Percentiles rank a stretch among this genome's conserved stretches.
These are phyloP conservation scores for Albugo candida DNA, from an alignment of 352 stramenopile genomes.

Conservation along the genomic window DNA sequence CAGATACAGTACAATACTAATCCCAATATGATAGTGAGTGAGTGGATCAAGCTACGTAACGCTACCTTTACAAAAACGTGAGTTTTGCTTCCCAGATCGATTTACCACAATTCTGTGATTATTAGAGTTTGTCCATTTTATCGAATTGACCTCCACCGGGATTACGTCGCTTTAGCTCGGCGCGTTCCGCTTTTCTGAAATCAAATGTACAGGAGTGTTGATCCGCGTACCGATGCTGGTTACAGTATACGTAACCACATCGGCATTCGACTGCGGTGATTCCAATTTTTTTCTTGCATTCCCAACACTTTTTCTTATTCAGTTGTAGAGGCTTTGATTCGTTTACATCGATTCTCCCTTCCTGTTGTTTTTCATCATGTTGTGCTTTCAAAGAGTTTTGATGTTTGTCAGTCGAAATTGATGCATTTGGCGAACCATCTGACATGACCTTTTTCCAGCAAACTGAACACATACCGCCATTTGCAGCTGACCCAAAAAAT, in stretches of 20 bases:
- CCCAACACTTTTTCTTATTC: slow-evolving; percentile 81
- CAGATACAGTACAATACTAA: neutral
- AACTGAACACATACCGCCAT: slow-evolving; percentile 62
- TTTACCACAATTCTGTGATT: neutral
- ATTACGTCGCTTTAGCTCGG: slow-evolving; percentile 54
- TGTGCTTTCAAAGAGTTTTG: too few relatives aligned
- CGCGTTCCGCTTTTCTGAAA: slow-evolving; percentile 63
- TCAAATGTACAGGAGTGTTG: slow-evolving; percentile 75
- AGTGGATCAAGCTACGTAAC: neutral
- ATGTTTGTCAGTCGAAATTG: too few relatives aligned
- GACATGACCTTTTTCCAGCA: slow-evolving; percentile 78
- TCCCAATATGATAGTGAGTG: slow-evolving; percentile 1
- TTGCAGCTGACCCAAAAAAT: slow-evolving; percentile 52
- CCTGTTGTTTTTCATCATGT: too few relatives aligned
- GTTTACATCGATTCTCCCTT: too few relatives aligned
- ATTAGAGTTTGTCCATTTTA: slow-evolving; percentile 73
- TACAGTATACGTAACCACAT: slow-evolving; percentile 79
- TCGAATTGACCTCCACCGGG: slow-evolving; percentile 62
- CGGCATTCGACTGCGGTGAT: slow-evolving; percentile 78
- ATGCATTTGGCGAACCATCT: slow-evolving; percentile 29
- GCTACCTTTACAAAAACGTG: neutral
- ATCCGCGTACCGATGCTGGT: slow-evolving; percentile 68
- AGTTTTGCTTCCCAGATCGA: neutral
- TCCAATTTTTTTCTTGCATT: slow-evolving; percentile 84
- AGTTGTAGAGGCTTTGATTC: slow-evolving; percentile 51